These are phyloP conservation scores for Cadophora malorum DNA, from an alignment of 2,329 filamentous ascomycete species.

Conservation along the genomic window DNA sequence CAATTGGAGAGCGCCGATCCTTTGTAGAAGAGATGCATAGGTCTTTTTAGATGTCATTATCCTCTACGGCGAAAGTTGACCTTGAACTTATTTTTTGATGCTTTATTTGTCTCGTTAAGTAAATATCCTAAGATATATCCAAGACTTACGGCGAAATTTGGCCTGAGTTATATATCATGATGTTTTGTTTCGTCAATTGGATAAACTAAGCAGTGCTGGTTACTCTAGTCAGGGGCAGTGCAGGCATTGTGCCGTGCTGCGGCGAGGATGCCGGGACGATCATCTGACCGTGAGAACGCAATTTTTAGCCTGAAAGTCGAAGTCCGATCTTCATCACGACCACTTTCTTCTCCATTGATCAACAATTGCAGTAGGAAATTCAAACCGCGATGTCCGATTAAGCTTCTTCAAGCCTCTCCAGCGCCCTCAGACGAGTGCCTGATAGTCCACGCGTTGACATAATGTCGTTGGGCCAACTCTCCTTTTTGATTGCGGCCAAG, in stretches of 20 bases:
- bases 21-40: too few relatives aligned
- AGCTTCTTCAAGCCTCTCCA: neutral
- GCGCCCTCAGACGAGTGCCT: neutral
- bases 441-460: conserved; percentile 8
- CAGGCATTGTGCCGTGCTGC: neutral
- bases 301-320: neutral
- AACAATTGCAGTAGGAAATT: neutral
- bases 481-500: neutral
- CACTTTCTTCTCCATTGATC: neutral
- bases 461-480: neutral
- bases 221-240: neutral
- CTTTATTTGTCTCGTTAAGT: too few relatives aligned
- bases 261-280: neutral
- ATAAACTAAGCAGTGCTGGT: neutral
- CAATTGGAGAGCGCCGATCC: too few relatives aligned
- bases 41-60: too few relatives aligned
- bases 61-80: too few relatives aligned
- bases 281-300: neutral
- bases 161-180: neutral
- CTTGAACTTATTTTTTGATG: too few relatives aligned
- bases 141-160: too few relatives aligned
- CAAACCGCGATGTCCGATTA: neutral
- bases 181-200: neutral
- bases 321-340: neutral
- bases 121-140: too few relatives aligned